phyloP scores from a whole-genome alignment of 2,329 filamentous ascomycete species.

The Colletotrichum tropicale region DNA sequence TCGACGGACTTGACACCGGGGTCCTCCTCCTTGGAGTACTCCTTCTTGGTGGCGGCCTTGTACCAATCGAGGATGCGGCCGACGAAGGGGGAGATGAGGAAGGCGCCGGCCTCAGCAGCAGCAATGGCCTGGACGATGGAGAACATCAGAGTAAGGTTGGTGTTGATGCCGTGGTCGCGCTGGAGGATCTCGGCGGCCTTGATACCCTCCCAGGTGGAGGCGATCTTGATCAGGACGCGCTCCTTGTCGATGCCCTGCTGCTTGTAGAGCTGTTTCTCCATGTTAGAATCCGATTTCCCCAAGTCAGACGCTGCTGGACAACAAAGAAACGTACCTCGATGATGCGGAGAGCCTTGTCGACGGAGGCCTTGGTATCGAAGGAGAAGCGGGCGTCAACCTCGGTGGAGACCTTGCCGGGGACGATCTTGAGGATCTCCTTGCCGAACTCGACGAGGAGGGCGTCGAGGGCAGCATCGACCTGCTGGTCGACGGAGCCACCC shows the following conservation, averaged over 20 bases:
- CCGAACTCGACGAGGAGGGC: constrained; percentile 96
- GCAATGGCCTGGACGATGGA: constrained; percentile 92
- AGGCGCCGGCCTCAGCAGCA: constrained; percentile 92
- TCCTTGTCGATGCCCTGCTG: constrained; percentile 90
- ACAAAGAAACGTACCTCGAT: constrained; percentile 72
- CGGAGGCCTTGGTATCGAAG: constrained; percentile 90
- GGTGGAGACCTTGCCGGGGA: constrained; percentile 98
- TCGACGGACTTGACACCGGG: constrained; percentile 95
- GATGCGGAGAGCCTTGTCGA: constrained; percentile 95
- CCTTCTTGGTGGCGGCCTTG: constrained; percentile 95
- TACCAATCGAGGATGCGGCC: constrained; percentile 99
- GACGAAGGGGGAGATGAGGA: constrained; percentile 99
- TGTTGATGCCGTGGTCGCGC: constrained; percentile 94
- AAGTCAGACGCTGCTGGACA: too few species aligned
- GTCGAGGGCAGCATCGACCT: constrained; percentile 92
- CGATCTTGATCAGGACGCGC: constrained; percentile 97
- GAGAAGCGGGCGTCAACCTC: constrained; percentile 97
- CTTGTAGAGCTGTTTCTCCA: constrained; percentile 80
- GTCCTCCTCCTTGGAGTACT: constrained; percentile 88
- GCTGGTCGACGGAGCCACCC: constrained; percentile 71
- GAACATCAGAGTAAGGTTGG: constrained; percentile 99
- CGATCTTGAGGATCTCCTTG: constrained; percentile 94
- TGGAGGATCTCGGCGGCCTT: constrained; percentile 97
- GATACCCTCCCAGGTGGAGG: constrained; percentile 99
- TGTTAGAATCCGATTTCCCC: constrained; percentile 19